Base-by-base conservation (phyloP, 1,284 basidiomycete species). In the Rhodotorula sp. region DNA sequence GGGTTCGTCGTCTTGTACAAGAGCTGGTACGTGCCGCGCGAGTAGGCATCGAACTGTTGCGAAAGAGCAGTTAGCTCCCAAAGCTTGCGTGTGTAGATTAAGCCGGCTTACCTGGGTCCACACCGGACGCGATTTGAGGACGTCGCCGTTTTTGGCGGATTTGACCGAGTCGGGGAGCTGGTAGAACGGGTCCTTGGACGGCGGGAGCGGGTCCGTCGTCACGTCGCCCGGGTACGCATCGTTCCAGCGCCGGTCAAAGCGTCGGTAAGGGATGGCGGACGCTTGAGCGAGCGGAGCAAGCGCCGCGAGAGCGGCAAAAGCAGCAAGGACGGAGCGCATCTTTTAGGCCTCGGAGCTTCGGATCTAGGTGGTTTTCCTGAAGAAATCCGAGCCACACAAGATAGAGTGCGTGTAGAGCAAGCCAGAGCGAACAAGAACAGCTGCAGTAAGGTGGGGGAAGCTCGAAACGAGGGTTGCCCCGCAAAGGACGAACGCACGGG, bases 131-230 rank as follows among this genome's bases (percentile, higher is more conserved):
- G n/a, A 15, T 23, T 56, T 52, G 21, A 66, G 43, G 43, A 66
- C 51, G 39, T 51, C 58, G 46, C 65, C 65, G 51, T 60, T 61
- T 14, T 29, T 18, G 51, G 29, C 16, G 5, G 16, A 21, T 14
- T 29, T 12, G 51, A 39, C 52, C 1, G 39, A 26, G 29, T 5
- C 6, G 5, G 58, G 43, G 5, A 59, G 31, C 20, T 43, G 8
- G 51, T 66, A 66, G 58, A 66, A 66, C 39, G 58, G n/a, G 51
- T 66, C 65, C 54, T 58, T 51, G 21, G 46, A 31, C 21, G 64
- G 49, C 39, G 62, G 52, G 12, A 52, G 52, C 16, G 51, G 34
- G 39, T 26, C n/a, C 16, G 59, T 61, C 59, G 59, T 48, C 15
- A 47, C 47, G 46, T 46, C 58, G 23, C 43, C 43, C 8, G 39